Evolutionary conservation across 768 basidiomycete genomes (phyloP), one percentile per base, ranked within the genome.

Genomic region (Phylloporus arenicola): DNA sequence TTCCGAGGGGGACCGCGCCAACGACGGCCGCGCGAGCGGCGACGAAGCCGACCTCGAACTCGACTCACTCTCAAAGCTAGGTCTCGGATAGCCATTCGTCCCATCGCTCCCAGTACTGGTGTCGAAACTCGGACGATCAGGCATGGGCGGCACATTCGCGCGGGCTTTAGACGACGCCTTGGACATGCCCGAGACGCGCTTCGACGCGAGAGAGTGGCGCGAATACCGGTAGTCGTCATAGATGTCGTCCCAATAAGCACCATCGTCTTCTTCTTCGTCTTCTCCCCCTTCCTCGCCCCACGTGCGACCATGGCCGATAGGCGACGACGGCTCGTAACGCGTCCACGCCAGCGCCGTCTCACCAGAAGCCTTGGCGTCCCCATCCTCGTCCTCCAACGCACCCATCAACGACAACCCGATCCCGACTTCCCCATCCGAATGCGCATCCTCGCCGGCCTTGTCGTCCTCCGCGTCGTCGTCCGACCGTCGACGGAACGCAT

Each of bases 161-260:
- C 57, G 59, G 6, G 49, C 27, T 37, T 50, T 67, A 1, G 65
- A 65, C 17, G 64, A 65, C 24, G 57, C 25, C 25, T 67, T 67
- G 5, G 64, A 65, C 13, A 42, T 6, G 34, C 47, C 13, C 2
- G 64, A 67, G 37, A 45, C 20, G 4, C 47, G 51, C 29, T 50
- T 72, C 34, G 72, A 72, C 1, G 72, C 72, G 48, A 80, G 70
- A 0, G 83, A 86, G 46, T 74, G 75, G 6, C 82, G 71, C 17
- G 85, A 86, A 55, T 88, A 88, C 20, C 84, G 76, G 61, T 90
- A 90, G 53, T 87, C 79, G 63, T 90, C 88, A 54, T 90, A 90
- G 45, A 90, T 88, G 56, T 88, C 84, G 47, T 88, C 86, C 80
- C 85, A 87, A 47, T 83, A 70, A 38, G 54, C 67, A 10, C 65